Conservation (phyloP, 2,329 filamentous ascomycete genomes). For the Penicillium verrucosum region DNA sequence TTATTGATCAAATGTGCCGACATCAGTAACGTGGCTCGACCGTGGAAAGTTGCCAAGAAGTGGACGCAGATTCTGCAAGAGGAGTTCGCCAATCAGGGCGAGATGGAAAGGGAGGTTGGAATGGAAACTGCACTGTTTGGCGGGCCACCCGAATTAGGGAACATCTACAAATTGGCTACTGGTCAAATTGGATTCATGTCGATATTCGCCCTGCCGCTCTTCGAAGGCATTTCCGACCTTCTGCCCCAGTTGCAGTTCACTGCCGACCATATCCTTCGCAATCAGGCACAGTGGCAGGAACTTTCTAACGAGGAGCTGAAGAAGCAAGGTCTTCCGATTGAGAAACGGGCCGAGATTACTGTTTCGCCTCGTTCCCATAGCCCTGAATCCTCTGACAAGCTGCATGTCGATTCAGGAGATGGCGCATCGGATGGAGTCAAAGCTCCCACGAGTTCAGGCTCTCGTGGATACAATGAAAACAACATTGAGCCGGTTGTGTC, state of each 20-base stretch:
- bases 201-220: slow-evolving; percentile 87
- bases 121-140: slow-evolving; percentile 85
- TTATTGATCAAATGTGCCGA: slow-evolving; percentile 96
- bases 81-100: slow-evolving; percentile 88
- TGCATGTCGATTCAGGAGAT: slow-evolving; percentile 3
- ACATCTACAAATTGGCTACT: slow-evolving; percentile 75
- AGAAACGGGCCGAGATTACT: slow-evolving; percentile 21
- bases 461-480: slow-evolving; percentile 31
- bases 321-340: slow-evolving; percentile 25
- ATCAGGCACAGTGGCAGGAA: slow-evolving; percentile 66
- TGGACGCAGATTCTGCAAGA: slow-evolving; percentile 96
- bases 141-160: slow-evolving; percentile 74
- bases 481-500: slow-evolving; percentile 35
- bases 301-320: slow-evolving; percentile 33
- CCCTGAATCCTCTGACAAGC: slow-evolving; percentile 21
- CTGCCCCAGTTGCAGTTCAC: slow-evolving; percentile 82
- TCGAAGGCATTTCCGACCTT: slow-evolving; percentile 80
- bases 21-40: slow-evolving; percentile 94
- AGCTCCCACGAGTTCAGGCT: slow-evolving; percentile 15
- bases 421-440: slow-evolving; percentile 14
- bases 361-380: slow-evolving; percentile 38
- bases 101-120: slow-evolving; percentile 83
- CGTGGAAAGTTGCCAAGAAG: slow-evolving; percentile 73
- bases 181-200: slow-evolving; percentile 97
- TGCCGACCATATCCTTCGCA: slow-evolving; percentile 74